These are phyloP conservation scores for Adansonia gregorii DNA, from an alignment of 441 rosid species.

Conservation along the genomic window DNA sequence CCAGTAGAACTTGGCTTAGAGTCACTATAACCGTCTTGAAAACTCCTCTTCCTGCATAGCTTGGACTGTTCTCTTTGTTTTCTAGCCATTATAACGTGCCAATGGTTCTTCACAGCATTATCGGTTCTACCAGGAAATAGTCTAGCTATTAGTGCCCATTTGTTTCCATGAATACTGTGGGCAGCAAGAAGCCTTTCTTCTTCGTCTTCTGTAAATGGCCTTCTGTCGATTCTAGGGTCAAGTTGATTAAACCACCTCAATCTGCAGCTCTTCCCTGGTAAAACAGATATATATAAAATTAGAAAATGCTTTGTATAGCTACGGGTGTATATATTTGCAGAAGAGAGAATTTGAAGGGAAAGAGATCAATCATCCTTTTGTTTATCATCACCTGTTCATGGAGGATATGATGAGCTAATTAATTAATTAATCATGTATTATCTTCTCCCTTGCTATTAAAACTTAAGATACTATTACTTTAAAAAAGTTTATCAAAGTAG, in stretches of 20 bases:
- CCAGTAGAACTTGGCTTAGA: conserved; percentile 18
- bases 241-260: conserved; percentile 74
- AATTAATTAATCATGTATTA: neutral
- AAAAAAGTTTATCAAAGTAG: neutral
- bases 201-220: conserved; percentile 60
- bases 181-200: conserved; percentile 64
- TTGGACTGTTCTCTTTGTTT: conserved; percentile 54
- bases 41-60: conserved; percentile 38
- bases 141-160: conserved; percentile 65
- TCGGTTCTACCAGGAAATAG: conserved; percentile 68
- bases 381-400: neutral
- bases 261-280: conserved; percentile 65
- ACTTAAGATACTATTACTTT: neutral
- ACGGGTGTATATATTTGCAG: neutral
- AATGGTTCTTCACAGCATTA: conserved; percentile 63
- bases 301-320: neutral
- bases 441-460: neutral
- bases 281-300: conserved; percentile 16
- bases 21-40: conserved; percentile 31
- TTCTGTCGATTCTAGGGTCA: conserved; percentile 62
- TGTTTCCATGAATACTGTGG: conserved; percentile 61
- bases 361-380: neutral
- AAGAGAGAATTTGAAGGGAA: neutral
- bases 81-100: conserved; percentile 72
- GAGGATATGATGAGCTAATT: too few species aligned